Conservation (phyloP, 2,329 filamentous ascomycete genomes). For the Colletotrichum limetticola region DNA sequence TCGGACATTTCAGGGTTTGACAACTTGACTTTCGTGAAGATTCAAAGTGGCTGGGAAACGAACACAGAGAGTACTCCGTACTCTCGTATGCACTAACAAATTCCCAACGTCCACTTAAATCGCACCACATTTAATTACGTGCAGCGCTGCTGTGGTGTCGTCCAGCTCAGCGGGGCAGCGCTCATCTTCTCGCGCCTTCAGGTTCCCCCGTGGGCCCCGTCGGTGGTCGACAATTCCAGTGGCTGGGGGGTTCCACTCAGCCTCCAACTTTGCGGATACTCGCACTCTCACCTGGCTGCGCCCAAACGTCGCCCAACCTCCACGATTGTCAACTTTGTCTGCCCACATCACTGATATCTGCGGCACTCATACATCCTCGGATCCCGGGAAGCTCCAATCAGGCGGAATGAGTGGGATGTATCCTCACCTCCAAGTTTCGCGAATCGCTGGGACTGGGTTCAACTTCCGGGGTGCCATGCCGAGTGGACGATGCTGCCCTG, state of each 20-base stretch:
- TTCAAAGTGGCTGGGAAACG: conserved; percentile 12
- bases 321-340: neutral
- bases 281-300: neutral
- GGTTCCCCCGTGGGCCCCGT: no score
- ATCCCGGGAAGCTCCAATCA: neutral
- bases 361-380: neutral
- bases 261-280: no score
- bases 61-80: neutral
- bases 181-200: neutral
- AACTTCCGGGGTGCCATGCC: neutral
- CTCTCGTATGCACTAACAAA: neutral
- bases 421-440: neutral
- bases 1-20: neutral
- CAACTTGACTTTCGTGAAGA: neutral
- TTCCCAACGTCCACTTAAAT: conserved; percentile 2
- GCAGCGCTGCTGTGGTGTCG: neutral
- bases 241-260: conserved; percentile 1
- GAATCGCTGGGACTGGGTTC: neutral
- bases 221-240: conserved; percentile 8
- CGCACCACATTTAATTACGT: conserved; percentile 16
- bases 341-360: neutral
- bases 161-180: neutral
- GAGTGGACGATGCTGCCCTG: neutral
- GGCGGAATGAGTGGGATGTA: neutral
- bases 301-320: neutral